Conservation (phyloP, 176 grass and related monocot species). For the Cenchrus fungigraminus region DNA sequence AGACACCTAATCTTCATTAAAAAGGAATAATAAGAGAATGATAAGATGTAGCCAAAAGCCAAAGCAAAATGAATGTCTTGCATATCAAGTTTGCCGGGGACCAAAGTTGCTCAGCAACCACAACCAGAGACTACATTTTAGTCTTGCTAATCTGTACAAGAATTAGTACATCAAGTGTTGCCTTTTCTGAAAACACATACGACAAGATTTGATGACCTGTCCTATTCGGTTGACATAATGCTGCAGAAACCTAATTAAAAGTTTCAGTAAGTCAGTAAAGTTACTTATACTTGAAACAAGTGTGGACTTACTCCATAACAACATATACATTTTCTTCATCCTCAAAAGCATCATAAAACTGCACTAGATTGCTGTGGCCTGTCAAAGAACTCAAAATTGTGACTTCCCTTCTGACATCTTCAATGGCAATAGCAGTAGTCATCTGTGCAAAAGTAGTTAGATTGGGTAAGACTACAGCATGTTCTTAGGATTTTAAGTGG, state of each 20-base stretch:
- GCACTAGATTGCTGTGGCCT: constrained; percentile 77
- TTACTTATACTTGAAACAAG: constrained; percentile 32
- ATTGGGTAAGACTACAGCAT: constrained; percentile 17
- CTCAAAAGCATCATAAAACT: constrained; percentile 86
- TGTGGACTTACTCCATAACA: constrained; percentile 88
- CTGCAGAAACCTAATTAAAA: constrained; percentile 16
- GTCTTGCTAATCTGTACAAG: background rate
- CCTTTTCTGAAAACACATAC: constrained; percentile 5
- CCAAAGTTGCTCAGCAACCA: constrained; percentile 20
- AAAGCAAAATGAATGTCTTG: background rate
- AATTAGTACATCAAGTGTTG: constrained; percentile 18
- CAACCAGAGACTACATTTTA: background rate
- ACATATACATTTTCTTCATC: constrained; percentile 97
- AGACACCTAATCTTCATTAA: background rate
- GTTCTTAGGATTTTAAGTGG: constrained; percentile 18
- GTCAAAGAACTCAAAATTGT: constrained; percentile 81
- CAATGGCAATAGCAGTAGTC: constrained; percentile 91
- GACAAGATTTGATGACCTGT: constrained; percentile 3
- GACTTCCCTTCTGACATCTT: constrained; percentile 95
- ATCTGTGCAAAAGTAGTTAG: constrained; percentile 63
- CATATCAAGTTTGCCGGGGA: background rate
- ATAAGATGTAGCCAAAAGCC: background rate
- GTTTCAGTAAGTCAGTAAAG: constrained; percentile 25
- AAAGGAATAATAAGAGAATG: background rate
- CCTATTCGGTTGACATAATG: constrained; percentile 24